Percentiles rank a stretch among this genome's conserved stretches.
Evolutionary conservation across 2,329 filamentous ascomycete genomes (phyloP).

Genomic region (Cytospora paraplurivora): DNA sequence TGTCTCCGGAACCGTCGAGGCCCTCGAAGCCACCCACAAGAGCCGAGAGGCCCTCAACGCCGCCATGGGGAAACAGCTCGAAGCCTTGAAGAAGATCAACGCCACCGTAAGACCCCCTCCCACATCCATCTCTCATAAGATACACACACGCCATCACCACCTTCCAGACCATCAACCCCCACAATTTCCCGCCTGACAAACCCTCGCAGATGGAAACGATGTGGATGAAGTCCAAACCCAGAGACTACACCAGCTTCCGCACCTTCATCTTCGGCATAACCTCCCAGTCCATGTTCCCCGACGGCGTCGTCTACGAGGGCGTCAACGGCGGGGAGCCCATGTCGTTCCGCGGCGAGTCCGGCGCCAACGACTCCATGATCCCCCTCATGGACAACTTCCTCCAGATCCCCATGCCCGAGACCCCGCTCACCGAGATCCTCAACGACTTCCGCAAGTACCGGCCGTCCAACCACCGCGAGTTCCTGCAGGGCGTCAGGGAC

Average conservation of each 20-base stretch:
- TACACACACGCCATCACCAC: not conserved
- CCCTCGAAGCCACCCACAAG: slow-evolving; percentile 57
- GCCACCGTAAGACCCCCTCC: slow-evolving; percentile 42
- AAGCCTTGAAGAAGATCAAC: slow-evolving; percentile 71
- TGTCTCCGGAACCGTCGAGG: slow-evolving; percentile 69
- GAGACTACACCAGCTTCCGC: slow-evolving; percentile 84
- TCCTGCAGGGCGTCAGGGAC: slow-evolving; percentile 70
- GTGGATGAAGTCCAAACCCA: slow-evolving; percentile 86
- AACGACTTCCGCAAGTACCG: slow-evolving; percentile 87
- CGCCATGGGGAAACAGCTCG: slow-evolving; percentile 63
- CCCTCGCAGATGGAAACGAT: slow-evolving; percentile 71
- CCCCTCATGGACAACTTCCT: slow-evolving; percentile 87
- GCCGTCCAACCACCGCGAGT: slow-evolving; percentile 84
- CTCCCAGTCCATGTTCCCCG: slow-evolving; percentile 88
- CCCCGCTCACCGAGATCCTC: slow-evolving; percentile 85
- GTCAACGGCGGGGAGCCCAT: slow-evolving; percentile 70
- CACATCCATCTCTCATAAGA: not conserved
- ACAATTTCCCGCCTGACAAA: not conserved
- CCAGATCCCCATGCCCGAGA: slow-evolving; percentile 83
- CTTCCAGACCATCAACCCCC: not conserved
- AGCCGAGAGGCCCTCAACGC: slow-evolving; percentile 64
- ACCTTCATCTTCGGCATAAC: slow-evolving; percentile 98
- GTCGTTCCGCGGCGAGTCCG: slow-evolving; percentile 87
- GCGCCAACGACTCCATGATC: slow-evolving; percentile 93
- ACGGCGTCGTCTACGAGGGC: slow-evolving; percentile 88